Base-by-base conservation (phyloP, 2,329 filamentous ascomycete species). In the Didymella sp. region DNA sequence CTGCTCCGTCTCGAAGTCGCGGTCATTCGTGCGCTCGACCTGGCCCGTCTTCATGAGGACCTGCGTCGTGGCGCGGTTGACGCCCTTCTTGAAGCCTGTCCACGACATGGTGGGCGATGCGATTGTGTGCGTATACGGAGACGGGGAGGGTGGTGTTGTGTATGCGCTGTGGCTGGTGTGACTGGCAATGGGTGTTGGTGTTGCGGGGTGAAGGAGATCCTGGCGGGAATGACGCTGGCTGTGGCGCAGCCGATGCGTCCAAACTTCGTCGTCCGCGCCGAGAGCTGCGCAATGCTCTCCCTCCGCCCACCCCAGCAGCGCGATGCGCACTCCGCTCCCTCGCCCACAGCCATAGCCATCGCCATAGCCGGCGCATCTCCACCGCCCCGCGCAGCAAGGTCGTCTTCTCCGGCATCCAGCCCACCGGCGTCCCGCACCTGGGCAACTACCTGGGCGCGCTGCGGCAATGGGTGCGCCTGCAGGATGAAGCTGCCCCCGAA, bases 21-120 rank as follows among this genome's bases (percentile, higher is more conserved):
- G 91, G 80, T 99, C 95, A 77, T 94, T 97, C 24, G 95, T 99
- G 81, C 95, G 94, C 80, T 99, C 95, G 70, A 99, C 96, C 82
- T 98, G 95, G 59, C 95, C 91, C 87, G 67, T 96, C 85, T 99
- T 99, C 94, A 99, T 98, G 92, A 99, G 97, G 62, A 98, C 94
- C 88, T 97, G 93, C 81, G 96, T 99, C 79, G 94, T 97, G 72
- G 94, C 94, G 82, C 95, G 92, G 83, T 95, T 94, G 82, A 98
- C 93, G 87, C 96, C 96, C 79, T 96, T 96, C 82, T 95, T 92
- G 82, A 92, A 94, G 64, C 89, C 89, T 90, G 88, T 87, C 88
- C 76, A 78, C 48, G 76, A 78, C 76, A 78, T 78, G 66, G 60
- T 64, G 64, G 67, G 31, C 33, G 21, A 15, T 30, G 13, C 19